Conservation (phyloP, 805 yeast species). For the Kuraishia floccosa region DNA sequence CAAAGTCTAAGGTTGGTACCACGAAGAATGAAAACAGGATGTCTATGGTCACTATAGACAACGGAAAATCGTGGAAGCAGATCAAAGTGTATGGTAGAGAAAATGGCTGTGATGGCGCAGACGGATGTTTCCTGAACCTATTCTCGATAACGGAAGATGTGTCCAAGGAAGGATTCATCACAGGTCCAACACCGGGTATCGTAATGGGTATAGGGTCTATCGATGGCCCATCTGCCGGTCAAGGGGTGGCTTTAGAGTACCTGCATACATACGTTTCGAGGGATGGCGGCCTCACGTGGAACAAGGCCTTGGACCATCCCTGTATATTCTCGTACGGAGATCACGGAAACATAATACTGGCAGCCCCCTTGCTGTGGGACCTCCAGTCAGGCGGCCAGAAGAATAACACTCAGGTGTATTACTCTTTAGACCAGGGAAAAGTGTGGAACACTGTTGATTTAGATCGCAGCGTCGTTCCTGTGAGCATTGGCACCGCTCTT, state of each 20-base stretch:
- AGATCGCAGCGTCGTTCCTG: constrained; percentile 27
- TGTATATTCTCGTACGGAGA: constrained; percentile 52
- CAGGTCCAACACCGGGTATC: constrained; percentile 33
- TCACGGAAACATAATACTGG: constrained; percentile 57
- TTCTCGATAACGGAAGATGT: constrained; percentile 9
- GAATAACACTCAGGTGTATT: constrained; percentile 18
- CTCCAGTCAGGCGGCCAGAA: constrained; percentile 1
- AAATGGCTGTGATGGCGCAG: background rate
- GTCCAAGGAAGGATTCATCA: constrained; percentile 17
- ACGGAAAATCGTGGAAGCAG: constrained; percentile 7
- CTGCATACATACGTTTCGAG: constrained; percentile 46
- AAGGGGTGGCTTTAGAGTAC: constrained; percentile 15
- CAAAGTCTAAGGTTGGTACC: constrained; percentile 8
- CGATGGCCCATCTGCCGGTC: constrained; percentile 9
- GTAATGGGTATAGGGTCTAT: constrained; percentile 30
- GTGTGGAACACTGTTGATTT: constrained; percentile 40
- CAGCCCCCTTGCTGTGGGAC: constrained; percentile 28
- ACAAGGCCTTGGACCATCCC: constrained; percentile 39
- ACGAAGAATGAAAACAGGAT: background rate
- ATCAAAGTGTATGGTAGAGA: constrained; percentile 1
- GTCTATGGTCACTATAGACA: constrained; percentile 8
- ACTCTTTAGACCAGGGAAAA: constrained; percentile 56
- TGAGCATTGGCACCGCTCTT: constrained; percentile 37
- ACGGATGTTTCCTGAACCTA: constrained; percentile 14
- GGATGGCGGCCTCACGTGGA: constrained; percentile 65